Evolutionary conservation across 495 filamentous ascomycete genomes (phyloP).

Genomic region (Penicillium lagena): DNA sequence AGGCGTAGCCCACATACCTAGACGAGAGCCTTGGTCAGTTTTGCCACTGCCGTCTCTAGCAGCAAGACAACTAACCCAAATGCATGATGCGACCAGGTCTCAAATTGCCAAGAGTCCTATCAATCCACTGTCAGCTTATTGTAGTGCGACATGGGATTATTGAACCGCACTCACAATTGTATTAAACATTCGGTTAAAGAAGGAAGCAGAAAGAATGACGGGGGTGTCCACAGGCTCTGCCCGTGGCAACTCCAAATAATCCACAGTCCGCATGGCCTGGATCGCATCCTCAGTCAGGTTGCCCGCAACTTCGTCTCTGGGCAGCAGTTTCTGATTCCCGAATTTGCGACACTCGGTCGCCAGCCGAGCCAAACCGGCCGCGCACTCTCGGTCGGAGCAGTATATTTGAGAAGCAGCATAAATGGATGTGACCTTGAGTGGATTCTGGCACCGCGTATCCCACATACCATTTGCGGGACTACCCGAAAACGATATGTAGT

Average conservation of each 20-base stretch:
- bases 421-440: constrained; percentile 28
- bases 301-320: constrained; percentile 22
- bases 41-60: neutral
- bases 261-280: constrained; percentile 21
- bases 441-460: constrained; percentile 27
- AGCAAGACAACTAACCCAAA: constrained; percentile 20
- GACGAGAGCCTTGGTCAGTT: neutral
- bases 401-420: constrained; percentile 31
- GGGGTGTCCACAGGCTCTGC: constrained; percentile 12
- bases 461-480: constrained; percentile 16
- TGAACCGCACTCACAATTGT: constrained; percentile 23
- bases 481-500: constrained; percentile 31
- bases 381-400: constrained; percentile 21
- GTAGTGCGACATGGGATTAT: neutral
- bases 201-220: constrained; percentile 22
- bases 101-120: constrained; percentile 30
- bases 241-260: constrained; percentile 22
- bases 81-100: constrained; percentile 30
- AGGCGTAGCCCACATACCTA: constrained; percentile 25
- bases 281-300: constrained; percentile 35
- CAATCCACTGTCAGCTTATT: neutral
- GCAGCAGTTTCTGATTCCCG: constrained; percentile 19
- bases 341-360: constrained; percentile 19
- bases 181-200: constrained; percentile 23
- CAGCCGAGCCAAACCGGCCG: constrained; percentile 19